Conservation (phyloP, 2,329 filamentous ascomycete genomes). For the Thelonectria rubi region DNA sequence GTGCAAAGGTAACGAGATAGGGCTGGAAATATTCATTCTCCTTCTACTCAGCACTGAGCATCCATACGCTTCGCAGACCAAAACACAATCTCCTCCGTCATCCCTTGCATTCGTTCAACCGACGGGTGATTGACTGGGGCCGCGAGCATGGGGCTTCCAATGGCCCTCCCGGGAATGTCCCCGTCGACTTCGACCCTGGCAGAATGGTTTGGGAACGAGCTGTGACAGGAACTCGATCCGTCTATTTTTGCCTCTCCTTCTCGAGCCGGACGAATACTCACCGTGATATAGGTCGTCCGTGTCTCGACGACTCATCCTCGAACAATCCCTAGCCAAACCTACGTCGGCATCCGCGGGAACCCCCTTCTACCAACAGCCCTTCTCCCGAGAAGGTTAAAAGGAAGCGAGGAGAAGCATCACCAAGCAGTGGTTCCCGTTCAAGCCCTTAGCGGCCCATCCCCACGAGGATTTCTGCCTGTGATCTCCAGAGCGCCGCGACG, state of each 20-base stretch:
- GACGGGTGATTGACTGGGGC: background rate
- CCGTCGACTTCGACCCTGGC: background rate
- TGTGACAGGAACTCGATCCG: conserved; percentile 15
- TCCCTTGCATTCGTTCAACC: background rate
- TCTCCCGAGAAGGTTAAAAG: conserved; percentile 7
- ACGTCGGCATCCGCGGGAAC: conserved; percentile 3
- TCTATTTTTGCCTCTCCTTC: background rate
- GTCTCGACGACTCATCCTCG: background rate
- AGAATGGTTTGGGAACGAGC: background rate
- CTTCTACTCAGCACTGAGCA: no score
- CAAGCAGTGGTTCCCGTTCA: conserved; percentile 27
- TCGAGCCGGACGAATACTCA: background rate
- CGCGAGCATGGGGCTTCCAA: conserved; percentile 12
- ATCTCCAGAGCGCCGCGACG: conserved; percentile 43
- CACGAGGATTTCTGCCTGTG: conserved; percentile 43
- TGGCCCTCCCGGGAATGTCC: conserved; percentile 9
- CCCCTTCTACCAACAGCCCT: conserved; percentile 3
- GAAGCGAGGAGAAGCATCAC: conserved; percentile 11
- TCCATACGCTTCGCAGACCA: no score
- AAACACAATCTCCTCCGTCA: conserved; percentile 11
- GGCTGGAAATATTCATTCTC: background rate
- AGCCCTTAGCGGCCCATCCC: conserved; percentile 28
- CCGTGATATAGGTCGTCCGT: no score
- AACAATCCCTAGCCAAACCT: background rate
- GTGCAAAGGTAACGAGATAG: background rate